Evolutionary conservation across 2,329 filamentous ascomycete genomes (phyloP), one percentile per base, ranked within the genome.

Genomic region (Nemania diffusa): DNA sequence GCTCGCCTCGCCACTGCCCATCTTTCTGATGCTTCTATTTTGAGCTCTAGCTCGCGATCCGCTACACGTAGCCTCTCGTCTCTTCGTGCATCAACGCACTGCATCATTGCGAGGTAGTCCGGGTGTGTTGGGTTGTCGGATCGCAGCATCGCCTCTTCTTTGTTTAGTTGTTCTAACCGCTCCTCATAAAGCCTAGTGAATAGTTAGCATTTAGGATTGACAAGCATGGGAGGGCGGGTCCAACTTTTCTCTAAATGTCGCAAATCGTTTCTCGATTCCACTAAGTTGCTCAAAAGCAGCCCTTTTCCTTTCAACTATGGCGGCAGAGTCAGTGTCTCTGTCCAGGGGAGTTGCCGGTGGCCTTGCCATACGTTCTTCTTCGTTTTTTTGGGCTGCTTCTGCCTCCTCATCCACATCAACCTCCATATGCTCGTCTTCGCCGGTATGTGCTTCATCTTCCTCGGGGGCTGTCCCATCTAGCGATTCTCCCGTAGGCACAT

Each of bases 101-200:
- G 89, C 78, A 97, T 90, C 90, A 97, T 97, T 48, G 92, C 92
- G 40, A 97, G 84, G 72, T 94, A 95, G 78, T 97, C 95, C 40
- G 93, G 92, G 77, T 99, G 96, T n/a, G 89, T 91, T n/a, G 88
- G 88, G 61, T 83, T 84, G 53, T 86, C 83, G 72, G 86, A 82
- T 62, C 83, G 79, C 20, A 91, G 80, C 78, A 89, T 89, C 34
- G 84, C 85, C 75, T 91, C 89, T 78, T 91, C 88, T 71, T 85
- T 82, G 74, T 97, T 94, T 62, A 97, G 84, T 74, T 92, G 90
- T 57, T 92, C 90, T 24, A 99, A 86, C 69, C 93, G 89, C 79
- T 98, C 95, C 76, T 96, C 93, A 79, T 94, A 96, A 48, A 97
- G 86, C 71, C 94, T 97, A 74, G 8, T 66, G 17, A 52, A 11